phyloP scores from a whole-genome alignment of 2,329 filamentous ascomycete species.

The Atkinsonella hypoxylon region DNA sequence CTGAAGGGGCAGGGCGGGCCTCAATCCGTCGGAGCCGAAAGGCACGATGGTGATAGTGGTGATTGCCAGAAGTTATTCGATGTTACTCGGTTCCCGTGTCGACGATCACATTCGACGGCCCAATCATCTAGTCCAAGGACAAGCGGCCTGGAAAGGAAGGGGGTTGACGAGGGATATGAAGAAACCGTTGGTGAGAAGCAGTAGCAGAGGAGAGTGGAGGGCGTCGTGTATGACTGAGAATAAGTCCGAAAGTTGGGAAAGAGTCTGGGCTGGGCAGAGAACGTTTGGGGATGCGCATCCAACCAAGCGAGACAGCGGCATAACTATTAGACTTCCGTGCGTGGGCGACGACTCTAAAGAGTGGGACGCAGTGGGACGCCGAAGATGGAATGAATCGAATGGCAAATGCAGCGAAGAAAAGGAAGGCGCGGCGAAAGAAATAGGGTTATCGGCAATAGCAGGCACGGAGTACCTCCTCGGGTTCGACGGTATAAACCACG shows the following conservation, averaged over 20 bases:
- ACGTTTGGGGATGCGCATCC: neutral
- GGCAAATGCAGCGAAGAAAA: slow-evolving; percentile 3
- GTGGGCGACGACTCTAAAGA: neutral
- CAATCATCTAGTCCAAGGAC: neutral
- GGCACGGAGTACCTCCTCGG: neutral
- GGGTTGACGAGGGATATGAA: neutral
- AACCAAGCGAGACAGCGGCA: neutral
- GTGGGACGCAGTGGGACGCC: neutral
- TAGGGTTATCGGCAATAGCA: neutral
- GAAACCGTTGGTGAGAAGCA: neutral
- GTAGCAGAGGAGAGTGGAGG: neutral
- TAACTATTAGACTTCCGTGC: neutral
- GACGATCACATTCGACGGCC: neutral
- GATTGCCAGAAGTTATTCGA: neutral
- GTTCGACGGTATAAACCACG: no score
- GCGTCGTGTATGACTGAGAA: neutral
- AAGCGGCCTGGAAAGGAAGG: neutral
- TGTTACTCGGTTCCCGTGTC: neutral
- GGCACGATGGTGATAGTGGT: neutral
- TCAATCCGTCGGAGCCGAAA: neutral
- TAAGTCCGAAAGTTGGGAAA: neutral
- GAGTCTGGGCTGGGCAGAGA: neutral
- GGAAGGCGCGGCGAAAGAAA: slow-evolving; percentile 3
- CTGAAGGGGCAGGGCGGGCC: neutral
- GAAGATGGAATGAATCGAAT: neutral